Conservation (phyloP, 805 yeast species). For the Pichia gijzeniarum region DNA sequence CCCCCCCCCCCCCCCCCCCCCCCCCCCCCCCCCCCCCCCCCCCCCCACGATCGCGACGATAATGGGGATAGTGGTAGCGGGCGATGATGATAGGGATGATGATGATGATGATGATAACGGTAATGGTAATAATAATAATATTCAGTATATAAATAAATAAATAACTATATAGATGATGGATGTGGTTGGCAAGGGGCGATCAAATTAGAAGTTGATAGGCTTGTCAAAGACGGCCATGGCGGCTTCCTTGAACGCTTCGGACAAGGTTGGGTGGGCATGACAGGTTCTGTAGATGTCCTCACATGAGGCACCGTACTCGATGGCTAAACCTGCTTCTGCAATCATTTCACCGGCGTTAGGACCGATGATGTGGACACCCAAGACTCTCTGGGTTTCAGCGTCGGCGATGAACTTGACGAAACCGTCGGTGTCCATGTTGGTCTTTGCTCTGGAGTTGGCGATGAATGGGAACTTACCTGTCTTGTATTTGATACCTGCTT, state of each 20-base stretch:
- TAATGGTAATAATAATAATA: not conserved
- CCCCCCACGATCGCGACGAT: too few relatives aligned
- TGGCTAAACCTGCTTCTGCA: conserved; percentile 95
- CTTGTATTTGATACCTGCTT: conserved; percentile 84
- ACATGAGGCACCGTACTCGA: conserved; percentile 97
- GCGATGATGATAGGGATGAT: too few relatives aligned
- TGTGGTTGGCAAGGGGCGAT: too few relatives aligned
- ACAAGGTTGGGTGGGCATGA: conserved; percentile 97
- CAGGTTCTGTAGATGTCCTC: conserved; percentile 97
- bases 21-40: too few relatives aligned
- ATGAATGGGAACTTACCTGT: conserved; percentile 97
- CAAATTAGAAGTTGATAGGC: conserved; percentile 84
- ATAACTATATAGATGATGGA: not conserved
- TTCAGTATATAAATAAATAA: not conserved
- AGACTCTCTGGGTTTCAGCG: conserved; percentile 92
- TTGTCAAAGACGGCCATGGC: conserved; percentile 87
- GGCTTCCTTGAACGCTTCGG: conserved; percentile 98
- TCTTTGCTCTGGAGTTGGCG: conserved; percentile 99
- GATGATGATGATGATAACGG: too few relatives aligned
- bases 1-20: too few relatives aligned
- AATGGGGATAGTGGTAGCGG: too few relatives aligned
- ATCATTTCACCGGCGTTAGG: conserved; percentile 99
- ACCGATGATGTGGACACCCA: conserved; percentile 96
- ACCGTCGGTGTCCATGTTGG: conserved; percentile 95
- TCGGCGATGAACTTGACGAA: conserved; percentile 94